Conservation (phyloP, 805 yeast genomes). For the Candida berthetii region DNA sequence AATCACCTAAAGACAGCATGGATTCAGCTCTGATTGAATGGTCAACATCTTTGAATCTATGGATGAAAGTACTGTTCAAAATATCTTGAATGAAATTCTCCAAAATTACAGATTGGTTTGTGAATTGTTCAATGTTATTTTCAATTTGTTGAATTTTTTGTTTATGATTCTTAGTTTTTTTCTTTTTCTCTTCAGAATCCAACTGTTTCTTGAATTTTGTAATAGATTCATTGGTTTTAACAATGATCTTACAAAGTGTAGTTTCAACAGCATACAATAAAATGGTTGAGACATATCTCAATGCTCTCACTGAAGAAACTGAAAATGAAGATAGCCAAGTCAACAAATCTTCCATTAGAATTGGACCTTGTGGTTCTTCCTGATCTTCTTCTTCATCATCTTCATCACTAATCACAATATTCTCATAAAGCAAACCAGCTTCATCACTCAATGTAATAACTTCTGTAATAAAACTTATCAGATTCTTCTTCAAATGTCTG, state of each 20-base stretch:
- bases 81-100: constrained; percentile 59
- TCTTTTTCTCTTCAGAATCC: constrained; percentile 23
- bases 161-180: constrained; percentile 29
- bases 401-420: constrained; percentile 21
- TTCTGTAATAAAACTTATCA: constrained; percentile 47
- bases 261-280: constrained; percentile 56
- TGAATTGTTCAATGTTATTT: constrained; percentile 32
- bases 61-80: constrained; percentile 59
- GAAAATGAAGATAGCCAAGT: constrained; percentile 77
- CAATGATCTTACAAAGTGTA: constrained; percentile 44
- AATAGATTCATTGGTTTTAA: constrained; percentile 26
- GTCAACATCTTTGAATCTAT: constrained; percentile 78
- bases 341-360: constrained; percentile 47
- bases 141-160: constrained; percentile 42
- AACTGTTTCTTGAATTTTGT: constrained; percentile 32
- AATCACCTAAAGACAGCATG: constrained; percentile 50
- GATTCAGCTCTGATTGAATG: constrained; percentile 67
- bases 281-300: constrained; percentile 62
- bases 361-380: constrained; percentile 13
- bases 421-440: constrained; percentile 48
- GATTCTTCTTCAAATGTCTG: constrained; percentile 46
- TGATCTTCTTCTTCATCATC: constrained; percentile 22
- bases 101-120: constrained; percentile 44
- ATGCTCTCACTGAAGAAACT: constrained; percentile 60
- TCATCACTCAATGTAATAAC: constrained; percentile 52